Evolutionary conservation across 2,329 filamentous ascomycete species (phyloP), one percentile per base, ranked within the genome.

Genomic region (Trichoderma endophyticum): DNA sequence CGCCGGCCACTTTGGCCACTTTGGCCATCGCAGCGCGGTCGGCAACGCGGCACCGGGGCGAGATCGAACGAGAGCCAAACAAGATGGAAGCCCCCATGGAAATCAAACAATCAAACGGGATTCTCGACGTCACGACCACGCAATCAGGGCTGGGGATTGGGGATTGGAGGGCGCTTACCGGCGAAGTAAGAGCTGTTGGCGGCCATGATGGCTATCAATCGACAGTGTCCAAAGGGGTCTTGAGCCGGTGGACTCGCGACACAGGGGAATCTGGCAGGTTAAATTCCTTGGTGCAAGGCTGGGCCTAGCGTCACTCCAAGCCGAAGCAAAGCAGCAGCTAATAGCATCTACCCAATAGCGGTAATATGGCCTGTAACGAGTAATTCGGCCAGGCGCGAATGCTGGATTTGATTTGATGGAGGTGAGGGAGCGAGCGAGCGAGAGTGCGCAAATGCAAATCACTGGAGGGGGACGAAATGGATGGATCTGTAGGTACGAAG

Each of bases 291-390:
- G 68, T 75, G 71, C 68, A 73, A 77, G 72, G 74, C 73, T 73
- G 76, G 77, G 75, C 76, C 76, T 76, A 77, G 78, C 78, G 78
- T 79, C 77, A 79, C 77, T 74, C 75, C 78, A 75, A 73, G 73
- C 74, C 43, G n/a, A 73, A 73, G 69, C 73, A 68, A 76, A 77
- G 74, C 30, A 51, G 54, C 15, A 15, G 32, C 36, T 59, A 28
- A 34, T 61, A 60, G 36, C 36, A 54, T 26, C 28, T 26, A 51
- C 61, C 62, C 59, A 57, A 21, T 39, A 57, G 64, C 51, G 36
- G 60, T 64, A 64, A 18, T 39, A 51, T 26, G 51, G 28, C 61
- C 36, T 63, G 34, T 48, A 48, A 59, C 39, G 43, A 51, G n/a
- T 21, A 51, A 21, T 21, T 51, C n/a, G n/a, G 24, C n/a, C n/a